Conservation (phyloP, 2,329 filamentous ascomycete species). For the Chaetomiaceae sp. region DNA sequence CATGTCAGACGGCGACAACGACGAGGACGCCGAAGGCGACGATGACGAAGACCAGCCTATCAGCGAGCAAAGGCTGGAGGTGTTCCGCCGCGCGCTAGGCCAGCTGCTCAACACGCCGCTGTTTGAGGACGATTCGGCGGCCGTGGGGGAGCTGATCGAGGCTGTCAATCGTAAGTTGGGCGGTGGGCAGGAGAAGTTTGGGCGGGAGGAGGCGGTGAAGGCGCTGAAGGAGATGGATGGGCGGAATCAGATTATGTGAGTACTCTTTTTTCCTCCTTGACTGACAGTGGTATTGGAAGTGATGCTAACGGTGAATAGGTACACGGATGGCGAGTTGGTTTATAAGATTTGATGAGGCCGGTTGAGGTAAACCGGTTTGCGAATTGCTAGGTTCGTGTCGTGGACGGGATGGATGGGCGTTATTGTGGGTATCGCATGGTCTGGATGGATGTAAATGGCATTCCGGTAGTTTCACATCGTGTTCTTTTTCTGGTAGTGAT, state of each 20-base stretch:
- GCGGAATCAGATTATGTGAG: conserved; percentile 88
- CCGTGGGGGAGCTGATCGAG: conserved; percentile 67
- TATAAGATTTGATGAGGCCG: conserved; percentile 57
- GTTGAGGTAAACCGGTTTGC: background rate
- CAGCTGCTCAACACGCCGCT: conserved; percentile 75
- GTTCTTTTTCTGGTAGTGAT: background rate
- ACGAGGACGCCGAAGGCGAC: conserved; percentile 22
- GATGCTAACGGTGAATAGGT: conserved; percentile 38
- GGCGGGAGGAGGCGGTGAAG: conserved; percentile 65
- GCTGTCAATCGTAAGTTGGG: conserved; percentile 73
- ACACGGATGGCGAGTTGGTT: conserved; percentile 59
- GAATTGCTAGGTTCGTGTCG: background rate
- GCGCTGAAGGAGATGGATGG: conserved; percentile 77
- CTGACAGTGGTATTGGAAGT: background rate
- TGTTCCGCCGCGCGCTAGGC: conserved; percentile 78
- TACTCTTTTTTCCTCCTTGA: conserved; percentile 25
- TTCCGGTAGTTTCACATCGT: background rate
- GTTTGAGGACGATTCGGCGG: conserved; percentile 83
- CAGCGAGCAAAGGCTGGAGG: conserved; percentile 57
- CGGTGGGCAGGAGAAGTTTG: conserved; percentile 51
- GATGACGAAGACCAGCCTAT: conserved; percentile 41
- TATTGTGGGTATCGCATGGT: conserved; percentile 3
- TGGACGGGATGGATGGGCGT: background rate
- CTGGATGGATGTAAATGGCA: conserved; percentile 1
- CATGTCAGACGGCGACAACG: conserved; percentile 30